Evolutionary conservation across 139 green algal genomes (phyloP).

Genomic region (Coelastrella sp.): DNA sequence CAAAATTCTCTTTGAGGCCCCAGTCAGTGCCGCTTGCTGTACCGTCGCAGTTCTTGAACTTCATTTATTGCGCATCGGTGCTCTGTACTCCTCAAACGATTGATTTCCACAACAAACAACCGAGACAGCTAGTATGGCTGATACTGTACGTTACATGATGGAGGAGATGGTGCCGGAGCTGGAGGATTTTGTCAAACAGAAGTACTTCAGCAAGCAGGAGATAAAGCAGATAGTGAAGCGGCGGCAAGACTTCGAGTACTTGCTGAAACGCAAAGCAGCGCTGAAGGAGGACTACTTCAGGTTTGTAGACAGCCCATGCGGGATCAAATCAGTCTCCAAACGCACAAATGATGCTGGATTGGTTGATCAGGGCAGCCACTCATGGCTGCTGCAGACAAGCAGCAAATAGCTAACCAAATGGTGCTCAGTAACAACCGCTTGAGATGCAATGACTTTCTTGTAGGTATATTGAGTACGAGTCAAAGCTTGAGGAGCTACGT

Average conservation of each 20-base stretch:
- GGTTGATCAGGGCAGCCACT: background rate
- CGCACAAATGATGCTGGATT: background rate
- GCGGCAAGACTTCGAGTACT: slow-evolving; percentile 91
- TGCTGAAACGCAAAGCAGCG: slow-evolving; percentile 79
- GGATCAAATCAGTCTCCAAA: background rate
- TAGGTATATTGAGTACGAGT: slow-evolving; percentile 89
- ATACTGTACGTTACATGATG: slow-evolving; percentile 88
- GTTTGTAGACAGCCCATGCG: slow-evolving; percentile 16
- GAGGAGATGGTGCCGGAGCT: slow-evolving; percentile 97
- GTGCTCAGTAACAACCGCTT: no score
- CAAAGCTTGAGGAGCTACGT: slow-evolving; percentile 83
- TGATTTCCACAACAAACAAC: slow-evolving; percentile 43
- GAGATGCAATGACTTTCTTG: background rate
- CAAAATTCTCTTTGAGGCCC: no score
- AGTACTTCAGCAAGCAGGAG: slow-evolving; percentile 88
- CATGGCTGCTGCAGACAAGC: no score
- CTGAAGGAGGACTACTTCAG: slow-evolving; percentile 85
- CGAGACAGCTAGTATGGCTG: no score
- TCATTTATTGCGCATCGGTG: background rate
- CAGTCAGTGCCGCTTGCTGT: no score
- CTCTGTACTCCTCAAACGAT: background rate
- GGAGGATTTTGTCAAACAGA: slow-evolving; percentile 87
- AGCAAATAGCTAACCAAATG: no score
- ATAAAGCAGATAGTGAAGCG: slow-evolving; percentile 85
- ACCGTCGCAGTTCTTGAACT: background rate